Percentiles rank a stretch among this genome's conserved stretches.
phyloP scores from a whole-genome alignment of 352 stramenopile genomes.

The Phytophthora nicotianae region DNA sequence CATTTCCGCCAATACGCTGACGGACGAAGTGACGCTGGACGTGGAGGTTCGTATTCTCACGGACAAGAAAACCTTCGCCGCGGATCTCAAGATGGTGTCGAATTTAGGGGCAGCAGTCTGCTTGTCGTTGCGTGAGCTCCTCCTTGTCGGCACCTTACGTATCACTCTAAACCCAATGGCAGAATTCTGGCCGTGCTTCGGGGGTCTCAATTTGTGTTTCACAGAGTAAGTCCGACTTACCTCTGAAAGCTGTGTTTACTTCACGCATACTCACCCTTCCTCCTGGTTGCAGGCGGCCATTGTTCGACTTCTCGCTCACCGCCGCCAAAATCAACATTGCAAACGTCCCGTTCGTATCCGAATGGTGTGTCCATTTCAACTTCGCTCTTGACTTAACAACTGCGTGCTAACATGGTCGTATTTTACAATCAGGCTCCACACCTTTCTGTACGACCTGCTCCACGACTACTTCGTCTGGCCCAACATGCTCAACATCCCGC shows the following conservation, averaged over 20 bases:
- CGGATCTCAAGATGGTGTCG: slow-evolving; percentile 72
- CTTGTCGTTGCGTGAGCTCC: slow-evolving; percentile 66
- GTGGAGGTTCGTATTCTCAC: slow-evolving; percentile 67
- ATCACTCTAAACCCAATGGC: slow-evolving; percentile 75
- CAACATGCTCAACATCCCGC: slow-evolving; percentile 66
- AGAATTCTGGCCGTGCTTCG: slow-evolving; percentile 76
- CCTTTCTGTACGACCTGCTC: slow-evolving; percentile 76
- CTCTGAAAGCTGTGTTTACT: neutral
- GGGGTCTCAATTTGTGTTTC: slow-evolving; percentile 72
- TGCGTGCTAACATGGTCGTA: slow-evolving; percentile 3
- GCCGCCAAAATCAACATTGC: slow-evolving; percentile 86
- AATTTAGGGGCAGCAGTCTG: slow-evolving; percentile 60
- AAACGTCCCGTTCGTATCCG: slow-evolving; percentile 81
- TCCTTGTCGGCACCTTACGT: slow-evolving; percentile 72
- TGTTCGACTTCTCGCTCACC: slow-evolving; percentile 80
- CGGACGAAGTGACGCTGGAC: slow-evolving; percentile 73
- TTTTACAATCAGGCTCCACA: slow-evolving; percentile 57
- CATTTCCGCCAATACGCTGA: slow-evolving; percentile 56
- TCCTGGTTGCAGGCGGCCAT: slow-evolving; percentile 47
- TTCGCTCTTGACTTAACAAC: slow-evolving; percentile 1
- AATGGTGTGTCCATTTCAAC: slow-evolving; percentile 50
- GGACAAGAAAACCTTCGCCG: slow-evolving; percentile 64
- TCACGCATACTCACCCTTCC: neutral
- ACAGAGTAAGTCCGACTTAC: slow-evolving; percentile 46
- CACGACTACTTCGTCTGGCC: slow-evolving; percentile 82